These are phyloP conservation scores for Scopulariopsis brevicaulis DNA, from an alignment of 2,329 filamentous ascomycete genomes.

Conservation along the genomic window DNA sequence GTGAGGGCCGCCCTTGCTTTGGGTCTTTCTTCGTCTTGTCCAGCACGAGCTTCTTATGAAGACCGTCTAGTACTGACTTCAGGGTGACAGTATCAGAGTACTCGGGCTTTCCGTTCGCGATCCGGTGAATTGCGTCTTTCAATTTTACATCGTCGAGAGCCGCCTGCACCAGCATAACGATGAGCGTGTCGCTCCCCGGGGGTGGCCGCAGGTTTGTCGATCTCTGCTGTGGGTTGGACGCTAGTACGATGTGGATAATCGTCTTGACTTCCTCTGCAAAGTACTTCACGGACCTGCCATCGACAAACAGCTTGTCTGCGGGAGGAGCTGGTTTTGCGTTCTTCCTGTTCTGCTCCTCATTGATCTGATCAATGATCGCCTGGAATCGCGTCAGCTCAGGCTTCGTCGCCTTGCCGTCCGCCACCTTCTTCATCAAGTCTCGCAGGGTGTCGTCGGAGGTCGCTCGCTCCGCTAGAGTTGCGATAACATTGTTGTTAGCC, in stretches of 20 bases:
- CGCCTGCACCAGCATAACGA: constrained; percentile 45
- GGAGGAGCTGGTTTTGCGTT: constrained; percentile 39
- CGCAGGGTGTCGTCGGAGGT: constrained; percentile 62
- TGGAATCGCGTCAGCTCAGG: constrained; percentile 68
- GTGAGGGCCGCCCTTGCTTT: constrained; percentile 6
- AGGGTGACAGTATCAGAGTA: constrained; percentile 42
- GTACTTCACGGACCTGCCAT: constrained; percentile 44
- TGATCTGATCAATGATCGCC: constrained; percentile 70
- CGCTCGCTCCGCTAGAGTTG: constrained; percentile 64
- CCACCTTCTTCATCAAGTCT: constrained; percentile 74
- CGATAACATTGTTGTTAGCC: constrained; percentile 64
- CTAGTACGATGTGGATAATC: constrained; percentile 47
- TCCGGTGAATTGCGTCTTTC: constrained; percentile 38
- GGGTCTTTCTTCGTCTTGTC: constrained; percentile 12
- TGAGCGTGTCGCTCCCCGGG: constrained; percentile 40
- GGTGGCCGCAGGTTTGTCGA: constrained; percentile 41
- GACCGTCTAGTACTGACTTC: constrained; percentile 36
- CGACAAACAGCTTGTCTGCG: constrained; percentile 42
- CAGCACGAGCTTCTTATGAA: constrained; percentile 17
- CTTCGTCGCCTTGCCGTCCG: constrained; percentile 59
- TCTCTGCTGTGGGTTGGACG: constrained; percentile 45
- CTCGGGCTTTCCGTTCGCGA: constrained; percentile 37
- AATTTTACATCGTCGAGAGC: constrained; percentile 40
- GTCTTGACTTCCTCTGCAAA: constrained; percentile 46
- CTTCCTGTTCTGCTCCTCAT: constrained; percentile 42